phyloP scores from a whole-genome alignment of 139 green algal species.

The Chlamydomonas schloesseri region DNA sequence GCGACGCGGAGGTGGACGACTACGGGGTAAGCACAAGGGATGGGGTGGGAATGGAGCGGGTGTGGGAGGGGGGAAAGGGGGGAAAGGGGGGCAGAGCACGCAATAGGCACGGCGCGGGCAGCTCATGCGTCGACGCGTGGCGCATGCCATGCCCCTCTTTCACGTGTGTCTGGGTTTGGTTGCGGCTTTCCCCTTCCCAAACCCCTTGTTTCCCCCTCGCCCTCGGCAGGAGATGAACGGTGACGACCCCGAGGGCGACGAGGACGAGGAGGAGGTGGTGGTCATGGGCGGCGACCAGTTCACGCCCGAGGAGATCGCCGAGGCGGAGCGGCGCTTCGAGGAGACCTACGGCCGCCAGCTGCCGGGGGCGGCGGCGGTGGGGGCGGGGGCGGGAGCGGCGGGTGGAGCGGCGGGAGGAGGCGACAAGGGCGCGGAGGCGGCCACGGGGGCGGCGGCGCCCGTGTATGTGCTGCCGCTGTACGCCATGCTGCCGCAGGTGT shows the following conservation, averaged over 20 bases:
- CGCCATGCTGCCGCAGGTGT: conserved; percentile 83
- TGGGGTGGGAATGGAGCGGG: too few species aligned
- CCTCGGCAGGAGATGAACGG: conserved; percentile 29
- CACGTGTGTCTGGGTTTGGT: too few species aligned
- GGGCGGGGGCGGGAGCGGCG: background rate
- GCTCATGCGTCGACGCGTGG: too few species aligned
- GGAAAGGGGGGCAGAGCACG: too few species aligned
- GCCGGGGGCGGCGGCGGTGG: background rate
- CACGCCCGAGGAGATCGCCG: conserved; percentile 80
- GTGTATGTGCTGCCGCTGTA: conserved; percentile 97
- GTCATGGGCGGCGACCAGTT: conserved; percentile 80
- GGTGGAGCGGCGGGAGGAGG: conserved; percentile 11
- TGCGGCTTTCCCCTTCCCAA: too few species aligned
- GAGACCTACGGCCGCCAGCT: conserved; percentile 47
- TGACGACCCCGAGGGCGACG: conserved; percentile 56
- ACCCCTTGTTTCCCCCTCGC: too few species aligned
- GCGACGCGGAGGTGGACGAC: conserved; percentile 37
- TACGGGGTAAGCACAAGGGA: conserved; percentile 57
- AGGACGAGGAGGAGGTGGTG: conserved; percentile 69
- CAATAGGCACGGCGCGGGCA: too few species aligned
- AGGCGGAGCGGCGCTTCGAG: conserved; percentile 77
- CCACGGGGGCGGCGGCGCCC: background rate
- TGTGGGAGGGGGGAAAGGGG: background rate
- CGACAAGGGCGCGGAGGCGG: background rate
- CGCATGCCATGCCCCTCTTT: too few species aligned